These are phyloP conservation scores for Lentinula sp. DNA, from an alignment of 768 basidiomycete genomes.

Conservation along the genomic window DNA sequence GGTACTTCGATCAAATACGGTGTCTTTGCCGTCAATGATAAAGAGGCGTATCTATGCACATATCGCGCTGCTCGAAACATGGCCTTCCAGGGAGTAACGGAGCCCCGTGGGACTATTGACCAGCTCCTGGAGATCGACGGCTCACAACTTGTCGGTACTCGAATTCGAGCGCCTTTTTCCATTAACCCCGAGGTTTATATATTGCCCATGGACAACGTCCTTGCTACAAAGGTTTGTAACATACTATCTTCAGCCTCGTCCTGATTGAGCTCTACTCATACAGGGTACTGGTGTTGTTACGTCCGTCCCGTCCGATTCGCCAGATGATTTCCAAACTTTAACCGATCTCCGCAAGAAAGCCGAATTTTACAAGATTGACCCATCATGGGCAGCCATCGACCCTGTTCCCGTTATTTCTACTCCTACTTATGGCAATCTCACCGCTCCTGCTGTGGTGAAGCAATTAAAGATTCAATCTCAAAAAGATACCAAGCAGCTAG, in stretches of 20 bases:
- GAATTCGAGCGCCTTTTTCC: conserved; percentile 82
- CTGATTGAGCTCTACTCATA: not conserved
- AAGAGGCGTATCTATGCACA: conserved; percentile 86
- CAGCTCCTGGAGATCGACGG: conserved; percentile 79
- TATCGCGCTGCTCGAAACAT: conserved; percentile 93
- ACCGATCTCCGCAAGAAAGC: conserved; percentile 93
- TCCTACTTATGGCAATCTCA: conserved; percentile 88
- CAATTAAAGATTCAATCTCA: conserved; percentile 93
- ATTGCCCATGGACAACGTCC: conserved; percentile 97
- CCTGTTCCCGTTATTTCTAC: conserved; percentile 86
- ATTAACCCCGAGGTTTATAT: conserved; percentile 87
- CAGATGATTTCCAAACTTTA: conserved; percentile 90
- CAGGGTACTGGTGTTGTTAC: conserved; percentile 97
- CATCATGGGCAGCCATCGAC: conserved; percentile 79
- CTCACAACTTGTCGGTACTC: conserved; percentile 76
- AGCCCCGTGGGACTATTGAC: conserved; percentile 62
- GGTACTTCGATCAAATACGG: conserved; percentile 89
- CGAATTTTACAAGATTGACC: conserved; percentile 92
- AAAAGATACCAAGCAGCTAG: conserved; percentile 88
- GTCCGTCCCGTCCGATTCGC: conserved; percentile 96
- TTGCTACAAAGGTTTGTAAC: conserved; percentile 75
- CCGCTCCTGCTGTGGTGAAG: conserved; percentile 77
- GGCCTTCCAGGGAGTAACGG: conserved; percentile 87
- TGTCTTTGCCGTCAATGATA: conserved; percentile 80
- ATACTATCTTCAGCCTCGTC: not conserved